Evolutionary conservation across 306 rosid species (phyloP).

Genomic region (Pachyrhizus erosus): DNA sequence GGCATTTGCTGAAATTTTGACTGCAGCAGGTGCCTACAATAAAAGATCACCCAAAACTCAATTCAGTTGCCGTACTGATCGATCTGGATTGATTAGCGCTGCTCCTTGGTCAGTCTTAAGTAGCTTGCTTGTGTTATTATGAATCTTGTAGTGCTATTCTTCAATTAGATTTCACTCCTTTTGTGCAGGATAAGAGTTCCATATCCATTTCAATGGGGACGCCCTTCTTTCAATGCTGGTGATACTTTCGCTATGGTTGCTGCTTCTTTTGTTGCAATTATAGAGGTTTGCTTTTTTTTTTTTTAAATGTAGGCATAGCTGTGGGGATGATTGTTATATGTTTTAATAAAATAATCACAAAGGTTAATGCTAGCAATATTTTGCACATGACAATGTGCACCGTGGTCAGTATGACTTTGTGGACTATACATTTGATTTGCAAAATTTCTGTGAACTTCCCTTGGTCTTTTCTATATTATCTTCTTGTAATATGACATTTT

Average conservation of each 20-base stretch:
- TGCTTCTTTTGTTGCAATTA: conserved; percentile 73
- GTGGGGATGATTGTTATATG: background rate
- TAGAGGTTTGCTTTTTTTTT: conserved; percentile 63
- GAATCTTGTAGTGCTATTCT: conserved; percentile 11
- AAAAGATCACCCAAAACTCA: conserved; percentile 72
- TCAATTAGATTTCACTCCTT: conserved; percentile 14
- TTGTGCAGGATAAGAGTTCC: conserved; percentile 85
- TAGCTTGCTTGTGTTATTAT: background rate
- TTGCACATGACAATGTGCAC: background rate
- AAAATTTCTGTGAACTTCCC: background rate
- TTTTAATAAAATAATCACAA: conserved; percentile 10
- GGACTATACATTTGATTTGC: background rate
- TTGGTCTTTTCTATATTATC: background rate
- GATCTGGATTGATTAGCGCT: conserved; percentile 80
- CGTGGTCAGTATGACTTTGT: conserved; percentile 7
- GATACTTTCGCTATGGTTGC: conserved; percentile 77
- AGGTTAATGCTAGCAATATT: conserved; percentile 9
- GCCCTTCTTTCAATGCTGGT: conserved; percentile 73
- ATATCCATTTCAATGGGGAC: conserved; percentile 95
- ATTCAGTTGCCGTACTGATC: conserved; percentile 88
- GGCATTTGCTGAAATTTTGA: conserved; percentile 84
- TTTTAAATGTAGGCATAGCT: background rate
- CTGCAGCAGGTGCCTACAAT: conserved; percentile 81
- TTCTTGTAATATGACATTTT: conserved; percentile 3
- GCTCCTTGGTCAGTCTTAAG: conserved; percentile 76